phyloP scores from a whole-genome alignment of 768 basidiomycete species.

The Trametes cubensis region DNA sequence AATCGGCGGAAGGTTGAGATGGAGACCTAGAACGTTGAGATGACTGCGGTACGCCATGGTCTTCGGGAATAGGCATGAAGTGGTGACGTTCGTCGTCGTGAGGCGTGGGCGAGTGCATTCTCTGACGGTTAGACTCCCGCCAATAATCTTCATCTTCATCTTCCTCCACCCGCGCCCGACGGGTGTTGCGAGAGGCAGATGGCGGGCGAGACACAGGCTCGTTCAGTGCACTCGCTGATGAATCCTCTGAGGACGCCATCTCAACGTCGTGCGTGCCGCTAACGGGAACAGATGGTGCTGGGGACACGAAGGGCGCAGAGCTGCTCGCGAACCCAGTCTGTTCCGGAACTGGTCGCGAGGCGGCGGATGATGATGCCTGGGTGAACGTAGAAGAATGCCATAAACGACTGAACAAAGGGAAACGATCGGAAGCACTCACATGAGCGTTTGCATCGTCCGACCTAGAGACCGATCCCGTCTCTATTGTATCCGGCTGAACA shows the following conservation, averaged over 20 bases:
- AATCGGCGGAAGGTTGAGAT: background rate
- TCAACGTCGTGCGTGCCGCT: constrained; percentile 1
- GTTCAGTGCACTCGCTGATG: background rate
- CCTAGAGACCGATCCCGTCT: background rate
- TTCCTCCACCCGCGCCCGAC: constrained; percentile 63
- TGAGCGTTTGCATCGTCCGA: background rate
- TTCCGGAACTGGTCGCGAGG: background rate
- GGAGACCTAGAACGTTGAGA: background rate
- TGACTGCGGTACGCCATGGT: constrained; percentile 14
- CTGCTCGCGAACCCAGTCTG: background rate
- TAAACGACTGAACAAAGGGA: background rate
- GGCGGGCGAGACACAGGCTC: background rate
- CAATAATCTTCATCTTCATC: constrained; percentile 62
- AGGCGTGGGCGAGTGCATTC: constrained; percentile 40
- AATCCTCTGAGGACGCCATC: constrained; percentile 5
- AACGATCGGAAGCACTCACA: background rate
- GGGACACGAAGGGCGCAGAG: background rate
- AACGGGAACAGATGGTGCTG: background rate
- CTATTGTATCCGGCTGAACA: background rate
- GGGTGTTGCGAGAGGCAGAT: constrained; percentile 9
- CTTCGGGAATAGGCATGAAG: constrained; percentile 23
- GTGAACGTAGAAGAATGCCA: background rate
- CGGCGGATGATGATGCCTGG: background rate
- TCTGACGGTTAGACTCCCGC: constrained; percentile 63
- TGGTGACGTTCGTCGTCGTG: constrained; percentile 27